A percentile compares a stretch with the other conserved stretches of the same genome.
These are phyloP conservation scores for Lentithecium fluviatile DNA, from an alignment of 495 filamentous ascomycete species.

Conservation along the genomic window DNA sequence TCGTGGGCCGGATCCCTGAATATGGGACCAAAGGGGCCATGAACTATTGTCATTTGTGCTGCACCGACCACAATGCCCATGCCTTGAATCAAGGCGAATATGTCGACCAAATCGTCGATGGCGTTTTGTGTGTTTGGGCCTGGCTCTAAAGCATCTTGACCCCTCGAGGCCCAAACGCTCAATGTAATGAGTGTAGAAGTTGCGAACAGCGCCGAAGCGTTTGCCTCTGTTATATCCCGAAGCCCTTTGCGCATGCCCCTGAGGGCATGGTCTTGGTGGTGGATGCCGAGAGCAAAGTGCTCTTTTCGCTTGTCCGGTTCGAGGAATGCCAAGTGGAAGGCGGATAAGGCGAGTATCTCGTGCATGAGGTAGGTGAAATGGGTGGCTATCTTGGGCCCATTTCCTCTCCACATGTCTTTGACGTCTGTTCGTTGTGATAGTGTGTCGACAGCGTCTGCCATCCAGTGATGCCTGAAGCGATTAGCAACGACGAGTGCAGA, in stretches of 20 bases:
- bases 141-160: neutral
- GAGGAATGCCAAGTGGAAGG: conserved; percentile 24
- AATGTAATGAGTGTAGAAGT: conserved; percentile 23
- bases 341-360: conserved; percentile 32
- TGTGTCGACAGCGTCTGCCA: conserved; percentile 4
- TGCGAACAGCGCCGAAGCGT: conserved; percentile 15
- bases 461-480: conserved; percentile 32
- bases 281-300: conserved; percentile 16
- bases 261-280: conserved; percentile 33
- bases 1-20: neutral
- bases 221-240: conserved; percentile 13
- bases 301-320: neutral
- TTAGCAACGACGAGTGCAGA: neutral
- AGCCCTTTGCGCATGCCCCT: conserved; percentile 13
- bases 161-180: conserved; percentile 15
- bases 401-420: conserved; percentile 17
- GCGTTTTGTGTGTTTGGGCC: neutral
- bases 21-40: conserved; percentile 13
- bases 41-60: neutral
- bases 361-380: conserved; percentile 31
- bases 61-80: conserved; percentile 17
- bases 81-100: conserved; percentile 27
- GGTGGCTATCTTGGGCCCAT: conserved; percentile 25
- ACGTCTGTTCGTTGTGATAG: conserved; percentile 15
- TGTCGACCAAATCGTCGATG: conserved; percentile 28